Conservation (phyloP, 2,329 filamentous ascomycete genomes). For the Colletotrichum karsti region DNA sequence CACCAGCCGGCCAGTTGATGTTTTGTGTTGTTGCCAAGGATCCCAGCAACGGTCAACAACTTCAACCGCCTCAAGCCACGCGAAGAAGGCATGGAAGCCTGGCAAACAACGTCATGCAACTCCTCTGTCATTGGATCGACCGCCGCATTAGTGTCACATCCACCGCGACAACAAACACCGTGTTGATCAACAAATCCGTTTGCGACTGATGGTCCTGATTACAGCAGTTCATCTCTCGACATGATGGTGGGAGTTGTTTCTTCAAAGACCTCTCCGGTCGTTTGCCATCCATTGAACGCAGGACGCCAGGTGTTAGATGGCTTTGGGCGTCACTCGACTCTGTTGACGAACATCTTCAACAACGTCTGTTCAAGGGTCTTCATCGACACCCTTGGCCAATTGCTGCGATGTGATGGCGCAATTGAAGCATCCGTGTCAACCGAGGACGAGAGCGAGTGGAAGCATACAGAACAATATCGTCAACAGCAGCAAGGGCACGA, state of each 20-base stretch:
- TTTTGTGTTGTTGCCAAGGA: not conserved
- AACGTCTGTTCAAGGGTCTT: too few species aligned
- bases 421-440: too few species aligned
- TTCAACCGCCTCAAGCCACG: not conserved
- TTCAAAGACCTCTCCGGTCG: not conserved
- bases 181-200: slow-evolving; percentile 4
- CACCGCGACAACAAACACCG: not conserved
- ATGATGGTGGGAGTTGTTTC: not conserved
- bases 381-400: too few species aligned
- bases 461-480: not conserved
- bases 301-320: too few species aligned
- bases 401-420: too few species aligned
- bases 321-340: too few species aligned
- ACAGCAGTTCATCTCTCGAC: not conserved
- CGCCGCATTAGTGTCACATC: not conserved
- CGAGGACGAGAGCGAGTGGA: too few species aligned
- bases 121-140: not conserved
- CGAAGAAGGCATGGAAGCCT: not conserved
- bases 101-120: slow-evolving; percentile 7
- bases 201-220: not conserved
- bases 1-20: not conserved
- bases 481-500: not conserved
- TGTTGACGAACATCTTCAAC: too few species aligned
- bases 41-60: not conserved
- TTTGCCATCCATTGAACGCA: too few species aligned